phyloP scores from a whole-genome alignment of 163 green algal species.

The Scenedesmus sp. region DNA sequence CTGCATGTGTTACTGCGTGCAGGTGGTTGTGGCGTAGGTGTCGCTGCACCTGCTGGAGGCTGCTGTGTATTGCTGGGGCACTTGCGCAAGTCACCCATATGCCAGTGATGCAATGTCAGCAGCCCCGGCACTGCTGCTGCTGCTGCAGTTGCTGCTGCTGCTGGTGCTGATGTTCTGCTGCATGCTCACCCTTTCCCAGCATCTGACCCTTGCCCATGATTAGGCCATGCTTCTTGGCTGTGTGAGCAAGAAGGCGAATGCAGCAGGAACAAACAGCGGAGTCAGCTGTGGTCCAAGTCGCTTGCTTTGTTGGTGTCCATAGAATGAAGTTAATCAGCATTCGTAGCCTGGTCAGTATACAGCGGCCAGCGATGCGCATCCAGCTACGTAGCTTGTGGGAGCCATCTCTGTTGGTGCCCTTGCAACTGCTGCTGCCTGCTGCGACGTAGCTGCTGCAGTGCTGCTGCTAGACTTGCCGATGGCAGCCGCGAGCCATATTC shows the following conservation, averaged over 20 bases:
- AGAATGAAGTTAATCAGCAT: too few species aligned
- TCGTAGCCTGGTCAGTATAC: too few species aligned
- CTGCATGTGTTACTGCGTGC: too few species aligned
- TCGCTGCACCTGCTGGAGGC: too few species aligned
- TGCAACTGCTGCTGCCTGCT: background rate
- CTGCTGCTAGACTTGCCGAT: background rate
- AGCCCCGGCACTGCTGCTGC: background rate
- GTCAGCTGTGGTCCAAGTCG: background rate
- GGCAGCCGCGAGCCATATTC: too few species aligned
- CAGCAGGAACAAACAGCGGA: background rate
- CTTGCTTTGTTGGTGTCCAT: too few species aligned
- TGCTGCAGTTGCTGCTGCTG: constrained; percentile 10
- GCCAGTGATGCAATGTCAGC: too few species aligned
- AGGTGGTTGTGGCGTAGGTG: too few species aligned
- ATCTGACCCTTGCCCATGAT: background rate
- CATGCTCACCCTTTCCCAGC: constrained; percentile 11
- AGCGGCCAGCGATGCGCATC: too few species aligned
- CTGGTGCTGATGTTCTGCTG: constrained; percentile 7
- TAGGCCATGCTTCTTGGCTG: background rate
- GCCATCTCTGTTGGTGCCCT: background rate
- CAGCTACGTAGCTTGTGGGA: background rate
- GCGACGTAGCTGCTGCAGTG: background rate
- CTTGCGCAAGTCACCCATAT: too few species aligned
- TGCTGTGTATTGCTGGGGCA: too few species aligned
- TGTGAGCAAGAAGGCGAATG: too few species aligned